phyloP scores from a whole-genome alignment of 2,329 filamentous ascomycete genomes.

The Botrytis medusae region DNA sequence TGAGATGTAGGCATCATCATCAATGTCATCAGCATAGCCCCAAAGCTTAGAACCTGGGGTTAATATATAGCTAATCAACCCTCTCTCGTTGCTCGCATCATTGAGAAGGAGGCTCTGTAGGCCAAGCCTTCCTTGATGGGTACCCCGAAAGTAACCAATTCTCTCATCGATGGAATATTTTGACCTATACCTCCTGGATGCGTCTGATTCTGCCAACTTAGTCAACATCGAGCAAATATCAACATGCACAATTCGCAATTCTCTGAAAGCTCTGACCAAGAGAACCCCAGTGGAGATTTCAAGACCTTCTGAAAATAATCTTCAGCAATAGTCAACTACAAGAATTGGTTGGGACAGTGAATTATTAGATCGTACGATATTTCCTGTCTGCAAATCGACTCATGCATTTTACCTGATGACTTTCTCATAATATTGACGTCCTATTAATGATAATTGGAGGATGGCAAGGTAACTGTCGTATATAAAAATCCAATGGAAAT shows the following conservation, averaged over 20 bases:
- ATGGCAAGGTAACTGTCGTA: not conserved
- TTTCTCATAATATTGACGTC: not conserved
- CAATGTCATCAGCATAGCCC: constrained; percentile 3
- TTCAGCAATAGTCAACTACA: not conserved
- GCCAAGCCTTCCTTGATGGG: not conserved
- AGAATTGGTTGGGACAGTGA: not conserved
- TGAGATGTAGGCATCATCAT: not conserved
- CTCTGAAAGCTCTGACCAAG: not conserved
- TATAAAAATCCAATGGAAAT: no score
- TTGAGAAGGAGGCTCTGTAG: not conserved
- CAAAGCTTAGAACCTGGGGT: not conserved
- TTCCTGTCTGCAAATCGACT: not conserved
- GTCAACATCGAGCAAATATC: not conserved
- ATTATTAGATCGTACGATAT: not conserved
- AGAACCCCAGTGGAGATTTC: not conserved
- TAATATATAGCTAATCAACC: not conserved
- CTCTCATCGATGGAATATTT: rapidly evolving
- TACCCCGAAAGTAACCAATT: rapidly evolving
- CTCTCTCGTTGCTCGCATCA: not conserved
- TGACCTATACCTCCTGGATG: not conserved
- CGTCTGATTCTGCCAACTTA: not conserved
- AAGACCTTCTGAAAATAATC: not conserved
- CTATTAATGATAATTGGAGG: not conserved
- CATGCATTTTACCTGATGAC: not conserved
- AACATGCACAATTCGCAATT: not conserved